phyloP scores from a whole-genome alignment of 2,329 filamentous ascomycete species.

The Blastomyces gilchristii region DNA sequence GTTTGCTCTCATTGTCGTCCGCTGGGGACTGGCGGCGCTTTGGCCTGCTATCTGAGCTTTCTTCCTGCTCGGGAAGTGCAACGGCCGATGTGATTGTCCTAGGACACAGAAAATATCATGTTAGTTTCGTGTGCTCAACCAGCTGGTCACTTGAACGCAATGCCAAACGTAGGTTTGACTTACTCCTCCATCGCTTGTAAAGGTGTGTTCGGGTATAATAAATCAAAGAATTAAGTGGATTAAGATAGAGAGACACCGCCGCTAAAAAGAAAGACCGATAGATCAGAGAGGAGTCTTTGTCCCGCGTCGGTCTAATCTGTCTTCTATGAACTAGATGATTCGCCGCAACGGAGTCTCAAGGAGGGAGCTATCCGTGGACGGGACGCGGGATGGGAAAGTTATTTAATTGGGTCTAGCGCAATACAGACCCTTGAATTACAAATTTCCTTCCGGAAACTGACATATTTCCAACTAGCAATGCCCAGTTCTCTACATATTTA shows the following conservation, averaged over 20 bases:
- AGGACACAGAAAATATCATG: not conserved
- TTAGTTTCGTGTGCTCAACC: not conserved
- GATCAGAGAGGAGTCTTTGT: not conserved
- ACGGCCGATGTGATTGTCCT: slow-evolving; percentile 46
- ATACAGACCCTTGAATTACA: not conserved
- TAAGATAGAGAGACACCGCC: not conserved
- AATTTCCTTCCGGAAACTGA: not conserved
- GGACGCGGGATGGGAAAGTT: too few relatives aligned
- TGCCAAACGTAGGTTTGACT: not conserved
- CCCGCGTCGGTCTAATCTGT: not conserved
- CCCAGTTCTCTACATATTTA: not conserved
- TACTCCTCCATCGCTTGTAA: slow-evolving; percentile 12
- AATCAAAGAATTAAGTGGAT: not conserved
- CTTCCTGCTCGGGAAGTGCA: slow-evolving; percentile 39
- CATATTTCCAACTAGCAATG: not conserved
- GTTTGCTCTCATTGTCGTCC: slow-evolving; percentile 41
- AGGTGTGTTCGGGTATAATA: too few relatives aligned
- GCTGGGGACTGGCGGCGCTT: slow-evolving; percentile 46
- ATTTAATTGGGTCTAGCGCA: not conserved
- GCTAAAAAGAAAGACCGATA: not conserved
- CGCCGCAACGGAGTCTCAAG: not conserved
- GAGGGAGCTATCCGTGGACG: too few relatives aligned
- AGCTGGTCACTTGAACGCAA: too few relatives aligned
- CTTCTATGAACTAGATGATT: not conserved
- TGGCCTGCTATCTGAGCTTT: slow-evolving; percentile 24